These are phyloP conservation scores for Quercus lobata DNA, from an alignment of 331 rosid species.

Conservation along the genomic window DNA sequence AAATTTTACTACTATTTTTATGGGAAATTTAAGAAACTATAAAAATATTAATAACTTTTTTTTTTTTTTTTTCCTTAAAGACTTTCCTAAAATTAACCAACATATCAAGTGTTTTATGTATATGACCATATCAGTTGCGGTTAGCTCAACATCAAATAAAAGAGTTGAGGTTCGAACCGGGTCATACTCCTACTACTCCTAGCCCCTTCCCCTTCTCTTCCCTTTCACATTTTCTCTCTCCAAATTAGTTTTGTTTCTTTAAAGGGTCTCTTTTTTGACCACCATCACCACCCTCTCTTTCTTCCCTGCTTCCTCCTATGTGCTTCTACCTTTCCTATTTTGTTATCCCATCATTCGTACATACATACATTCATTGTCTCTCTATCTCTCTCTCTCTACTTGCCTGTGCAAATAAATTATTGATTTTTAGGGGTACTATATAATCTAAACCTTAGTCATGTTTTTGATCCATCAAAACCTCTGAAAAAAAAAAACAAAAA, in stretches of 20 bases:
- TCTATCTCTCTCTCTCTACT: background rate
- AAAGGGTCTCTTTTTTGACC: constrained; percentile 58
- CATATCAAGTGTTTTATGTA: too few relatives aligned
- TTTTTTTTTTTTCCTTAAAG: too few relatives aligned
- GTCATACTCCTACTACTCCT: too few relatives aligned
- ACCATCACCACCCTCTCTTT: constrained; percentile 51
- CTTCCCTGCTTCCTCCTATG: constrained; percentile 50
- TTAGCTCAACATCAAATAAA: too few relatives aligned
- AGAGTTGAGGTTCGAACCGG: too few relatives aligned
- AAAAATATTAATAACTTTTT: too few relatives aligned
- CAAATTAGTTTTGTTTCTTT: background rate
- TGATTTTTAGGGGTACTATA: background rate
- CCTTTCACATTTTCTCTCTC: background rate
- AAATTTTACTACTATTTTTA: too few relatives aligned
- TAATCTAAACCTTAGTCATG: constrained; percentile 9
- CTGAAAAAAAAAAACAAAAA: background rate
- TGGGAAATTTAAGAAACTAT: accelerated
- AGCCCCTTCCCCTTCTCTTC: background rate
- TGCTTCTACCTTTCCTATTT: constrained; percentile 36
- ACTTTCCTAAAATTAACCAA: too few relatives aligned
- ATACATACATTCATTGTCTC: background rate
- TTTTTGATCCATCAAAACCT: constrained; percentile 30
- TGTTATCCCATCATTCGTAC: background rate
- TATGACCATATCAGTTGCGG: too few relatives aligned
- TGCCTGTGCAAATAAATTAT: constrained; percentile 6